These are phyloP conservation scores for Aspergillus aculeatus DNA, from an alignment of 2,329 filamentous ascomycete genomes.

Conservation along the genomic window DNA sequence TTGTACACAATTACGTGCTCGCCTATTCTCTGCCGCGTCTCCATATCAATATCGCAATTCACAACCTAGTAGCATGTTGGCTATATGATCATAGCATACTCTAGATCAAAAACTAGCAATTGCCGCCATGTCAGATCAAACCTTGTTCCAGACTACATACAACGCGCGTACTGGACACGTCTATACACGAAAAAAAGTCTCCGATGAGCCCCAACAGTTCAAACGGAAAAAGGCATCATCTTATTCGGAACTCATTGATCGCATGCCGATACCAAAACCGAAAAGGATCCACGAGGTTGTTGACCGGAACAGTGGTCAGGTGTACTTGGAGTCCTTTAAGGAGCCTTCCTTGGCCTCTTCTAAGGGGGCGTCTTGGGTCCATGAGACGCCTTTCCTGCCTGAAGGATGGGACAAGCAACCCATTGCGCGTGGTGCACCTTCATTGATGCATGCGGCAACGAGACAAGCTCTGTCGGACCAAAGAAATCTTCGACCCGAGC, in stretches of 20 bases:
- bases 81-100: not conserved
- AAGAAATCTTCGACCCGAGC: slow-evolving; percentile 31
- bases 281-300: slow-evolving; percentile 2
- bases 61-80: not conserved
- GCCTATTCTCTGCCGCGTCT: not conserved
- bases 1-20: not conserved
- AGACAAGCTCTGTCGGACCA: slow-evolving; percentile 36
- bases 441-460: slow-evolving; percentile 38
- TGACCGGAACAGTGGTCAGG: slow-evolving; percentile 16
- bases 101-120: not conserved
- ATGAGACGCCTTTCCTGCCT: slow-evolving; percentile 39
- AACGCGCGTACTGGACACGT: not conserved
- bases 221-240: no score
- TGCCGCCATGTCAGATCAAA: not conserved
- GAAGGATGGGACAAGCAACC: slow-evolving; percentile 19
- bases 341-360: slow-evolving; percentile 6
- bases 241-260: not conserved
- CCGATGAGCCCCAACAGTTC: not conserved
- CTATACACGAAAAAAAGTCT: not conserved
- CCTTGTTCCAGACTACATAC: not conserved
- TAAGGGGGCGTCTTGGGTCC: slow-evolving; percentile 37
- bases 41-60: not conserved
- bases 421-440: slow-evolving; percentile 28
- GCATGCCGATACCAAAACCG: not conserved
- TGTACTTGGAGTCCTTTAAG: slow-evolving; percentile 15